phyloP scores from a whole-genome alignment of 2,329 filamentous ascomycete species.

The Alternaria ethzedia region DNA sequence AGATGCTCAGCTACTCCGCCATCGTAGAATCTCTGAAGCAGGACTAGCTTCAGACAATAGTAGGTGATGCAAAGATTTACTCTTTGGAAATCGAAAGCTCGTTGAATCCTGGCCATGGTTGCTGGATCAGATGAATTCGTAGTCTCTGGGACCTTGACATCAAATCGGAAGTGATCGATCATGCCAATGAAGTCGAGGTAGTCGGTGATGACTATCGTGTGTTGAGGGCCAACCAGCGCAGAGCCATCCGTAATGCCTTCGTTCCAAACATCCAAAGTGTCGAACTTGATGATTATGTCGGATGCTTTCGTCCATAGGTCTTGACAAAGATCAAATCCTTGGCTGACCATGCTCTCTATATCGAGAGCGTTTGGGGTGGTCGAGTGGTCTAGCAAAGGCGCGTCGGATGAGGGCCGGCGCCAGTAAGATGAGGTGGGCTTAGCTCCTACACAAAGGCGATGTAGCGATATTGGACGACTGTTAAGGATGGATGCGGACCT shows the following conservation, averaged over 20 bases:
- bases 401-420: background rate
- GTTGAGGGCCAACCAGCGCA: background rate
- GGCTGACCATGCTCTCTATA: background rate
- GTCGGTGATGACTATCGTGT: background rate
- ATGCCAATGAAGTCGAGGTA: background rate
- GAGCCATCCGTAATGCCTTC: background rate
- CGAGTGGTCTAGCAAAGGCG: background rate
- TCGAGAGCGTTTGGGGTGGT: background rate
- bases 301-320: background rate
- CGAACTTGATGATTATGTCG: background rate
- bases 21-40: background rate
- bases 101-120: background rate
- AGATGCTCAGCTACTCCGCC: background rate
- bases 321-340: background rate
- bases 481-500: background rate
- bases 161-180: background rate
- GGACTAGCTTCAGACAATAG: background rate
- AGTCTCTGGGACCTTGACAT: background rate
- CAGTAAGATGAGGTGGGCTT: background rate
- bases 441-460: background rate
- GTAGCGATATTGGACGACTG: background rate
- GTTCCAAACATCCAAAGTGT: background rate
- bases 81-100: background rate
- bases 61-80: background rate
- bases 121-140: background rate